Base-by-base conservation (phyloP, 2,329 filamentous ascomycete species). In the Pseudogymnoascus sp. region DNA sequence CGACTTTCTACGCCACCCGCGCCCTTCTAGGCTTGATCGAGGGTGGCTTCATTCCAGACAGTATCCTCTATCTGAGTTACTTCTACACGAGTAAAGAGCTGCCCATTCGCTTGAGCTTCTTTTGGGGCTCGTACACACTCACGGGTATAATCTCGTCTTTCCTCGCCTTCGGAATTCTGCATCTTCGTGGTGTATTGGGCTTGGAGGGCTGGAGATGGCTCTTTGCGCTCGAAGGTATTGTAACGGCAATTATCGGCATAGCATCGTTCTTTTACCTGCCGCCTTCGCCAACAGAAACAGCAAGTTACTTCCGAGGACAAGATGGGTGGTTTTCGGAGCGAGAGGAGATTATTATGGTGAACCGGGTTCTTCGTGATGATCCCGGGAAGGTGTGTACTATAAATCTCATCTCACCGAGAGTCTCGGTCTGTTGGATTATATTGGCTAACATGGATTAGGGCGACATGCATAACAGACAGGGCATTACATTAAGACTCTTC, bases 11-110 rank as follows among this genome's bases (percentile, higher is more conserved):
- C 61, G 74, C 76, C 10, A 75, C 72, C 16, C 72, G 79, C n/a
- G 75, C 74, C 4, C 69, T 81, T 0, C 24, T 71, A 1, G 70
- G 70, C 3, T 31, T 66, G 7, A 33, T 65, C 3, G 67, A 72
- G 61, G 70, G 71, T 42, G 75, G 84, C 2, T 87, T 88, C 66
- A 87, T 87, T 64, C 84, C 85, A 5, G 83, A 82, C 70, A 82
- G 79, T 50, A 82, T 87, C 61, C 75, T 86, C 0, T 89, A 88
- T 70, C 77, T 89, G 1, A 85, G 81, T 29, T 90, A 90, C 72
- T 91, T 86, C 75, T 91, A 90, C 74, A 90, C 82, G 10, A 82
- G 84, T 1, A 80, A 79, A 64, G 82, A 89, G 72, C 78, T 90
- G 1, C 86, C 87, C 0, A 79, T 82, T 38, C 80, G 88, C 0